Evolutionary conservation across 495 filamentous ascomycete genomes (phyloP), one percentile per base, ranked within the genome.

Genomic region (Pseudomonodictys pantanalensis): DNA sequence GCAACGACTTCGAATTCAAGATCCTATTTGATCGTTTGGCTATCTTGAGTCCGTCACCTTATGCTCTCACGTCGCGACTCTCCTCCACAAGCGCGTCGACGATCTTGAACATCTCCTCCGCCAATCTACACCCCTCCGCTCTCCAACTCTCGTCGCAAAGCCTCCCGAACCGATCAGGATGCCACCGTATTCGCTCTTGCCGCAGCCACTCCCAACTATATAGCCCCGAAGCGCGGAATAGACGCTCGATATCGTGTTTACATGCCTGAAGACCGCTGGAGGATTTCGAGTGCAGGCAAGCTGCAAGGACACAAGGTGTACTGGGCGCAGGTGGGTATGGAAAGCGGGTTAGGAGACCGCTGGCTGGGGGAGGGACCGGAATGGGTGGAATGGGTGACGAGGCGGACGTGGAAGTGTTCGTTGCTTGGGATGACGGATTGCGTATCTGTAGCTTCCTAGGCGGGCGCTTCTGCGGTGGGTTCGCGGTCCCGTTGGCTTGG

Each of bases 31-130:
- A n/a, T n/a, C n/a, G n/a, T n/a, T n/a, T n/a, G n/a, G n/a, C n/a
- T n/a, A n/a, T n/a, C n/a, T n/a, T n/a, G n/a, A n/a, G n/a, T n/a
- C n/a, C n/a, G n/a, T n/a, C n/a, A n/a, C n/a, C n/a, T n/a, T n/a
- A n/a, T n/a, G n/a, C n/a, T n/a, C n/a, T n/a, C n/a, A n/a, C n/a
- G n/a, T n/a, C n/a, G n/a, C n/a, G n/a, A n/a, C n/a, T 15, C 30
- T 61, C 57, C 29, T 8, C 43, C 33, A 62, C 56, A 32, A 67
- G 43, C 22, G 32, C 30, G 24, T 56, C 58, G 4, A 58, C 23
- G 48, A 60, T 56, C 50, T 67, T 67, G 23, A 60, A 67, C 58
- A 67, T 60, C 24, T 67, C 64, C 42, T 62, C 64, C 0, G 64
- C 64, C 54, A 55, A 18, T 24, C 35, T 59, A 38, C 43, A 26